These are phyloP conservation scores for Boletus vinaceobasis DNA, from an alignment of 768 basidiomycete genomes.

Conservation along the genomic window DNA sequence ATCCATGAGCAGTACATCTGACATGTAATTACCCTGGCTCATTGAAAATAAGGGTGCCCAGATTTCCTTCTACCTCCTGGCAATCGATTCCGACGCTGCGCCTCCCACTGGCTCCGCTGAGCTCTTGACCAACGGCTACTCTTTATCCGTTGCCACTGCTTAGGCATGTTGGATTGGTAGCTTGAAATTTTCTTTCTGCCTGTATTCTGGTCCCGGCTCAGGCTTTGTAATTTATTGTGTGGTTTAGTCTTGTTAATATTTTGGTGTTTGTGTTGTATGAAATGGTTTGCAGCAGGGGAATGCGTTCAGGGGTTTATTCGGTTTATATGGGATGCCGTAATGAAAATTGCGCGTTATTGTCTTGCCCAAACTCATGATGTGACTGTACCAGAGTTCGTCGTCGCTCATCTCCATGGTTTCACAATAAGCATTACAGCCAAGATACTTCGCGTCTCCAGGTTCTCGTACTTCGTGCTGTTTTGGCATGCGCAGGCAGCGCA, in stretches of 20 bases:
- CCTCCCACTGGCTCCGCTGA: slow-evolving; percentile 50
- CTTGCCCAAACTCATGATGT: slow-evolving; percentile 14
- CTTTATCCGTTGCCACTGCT: too few relatives aligned
- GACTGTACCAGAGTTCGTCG: slow-evolving; percentile 2
- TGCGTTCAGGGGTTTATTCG: slow-evolving; percentile 12
- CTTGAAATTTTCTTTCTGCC: background rate
- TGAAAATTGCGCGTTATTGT: slow-evolving; percentile 20
- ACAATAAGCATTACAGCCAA: slow-evolving; percentile 24
- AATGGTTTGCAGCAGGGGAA: background rate
- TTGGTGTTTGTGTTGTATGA: background rate
- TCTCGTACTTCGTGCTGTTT: slow-evolving; percentile 15
- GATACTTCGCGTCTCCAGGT: slow-evolving; percentile 16
- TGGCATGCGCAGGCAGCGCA: background rate
- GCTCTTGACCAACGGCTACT: slow-evolving; percentile 40
- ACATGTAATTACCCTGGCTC: slow-evolving; percentile 39
- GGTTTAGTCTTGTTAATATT: background rate
- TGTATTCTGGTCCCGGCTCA: background rate
- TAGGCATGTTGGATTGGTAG: slow-evolving; percentile 24
- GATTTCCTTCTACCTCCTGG: slow-evolving; percentile 46
- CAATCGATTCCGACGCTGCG: slow-evolving; percentile 55
- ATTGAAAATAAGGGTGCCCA: slow-evolving; percentile 43
- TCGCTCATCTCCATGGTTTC: slow-evolving; percentile 28
- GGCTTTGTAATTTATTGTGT: background rate
- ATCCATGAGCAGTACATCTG: background rate
- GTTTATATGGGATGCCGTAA: slow-evolving; percentile 6